Percentiles rank a stretch among this genome's conserved stretches.
These are phyloP conservation scores for Fusarium sp. DNA, from an alignment of 2,329 filamentous ascomycete genomes.

Conservation along the genomic window DNA sequence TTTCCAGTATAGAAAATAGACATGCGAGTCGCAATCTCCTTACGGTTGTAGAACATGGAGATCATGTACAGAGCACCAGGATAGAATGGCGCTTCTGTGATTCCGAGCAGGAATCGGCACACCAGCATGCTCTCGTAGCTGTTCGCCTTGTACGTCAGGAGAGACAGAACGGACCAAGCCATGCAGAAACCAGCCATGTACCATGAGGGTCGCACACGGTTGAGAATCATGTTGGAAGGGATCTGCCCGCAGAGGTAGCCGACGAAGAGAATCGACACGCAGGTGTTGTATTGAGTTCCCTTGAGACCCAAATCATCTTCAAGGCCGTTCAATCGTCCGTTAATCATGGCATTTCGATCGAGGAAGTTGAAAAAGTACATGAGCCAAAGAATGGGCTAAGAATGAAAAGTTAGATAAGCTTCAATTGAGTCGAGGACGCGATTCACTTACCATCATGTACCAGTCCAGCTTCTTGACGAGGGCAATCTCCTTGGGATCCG, in stretches of 20 bases:
- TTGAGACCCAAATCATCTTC: constrained; percentile 60
- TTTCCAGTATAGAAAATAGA: constrained; percentile 56
- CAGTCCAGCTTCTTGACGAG: constrained; percentile 34
- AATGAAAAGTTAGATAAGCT: neutral
- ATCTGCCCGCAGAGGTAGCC: constrained; percentile 50
- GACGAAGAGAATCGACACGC: constrained; percentile 49
- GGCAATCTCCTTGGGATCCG: constrained; percentile 34
- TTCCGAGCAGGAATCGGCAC: constrained; percentile 52
- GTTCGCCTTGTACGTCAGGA: constrained; percentile 52
- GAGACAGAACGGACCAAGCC: constrained; percentile 53
- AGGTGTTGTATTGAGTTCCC: constrained; percentile 48
- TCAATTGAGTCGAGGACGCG: too few species aligned
- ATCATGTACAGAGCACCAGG: constrained; percentile 53
- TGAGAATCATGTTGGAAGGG: constrained; percentile 54
- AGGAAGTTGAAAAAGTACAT: constrained; percentile 55
- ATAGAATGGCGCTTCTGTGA: constrained; percentile 54
- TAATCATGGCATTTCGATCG: constrained; percentile 64
- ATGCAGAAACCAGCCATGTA: constrained; percentile 53
- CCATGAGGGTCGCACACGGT: constrained; percentile 52
- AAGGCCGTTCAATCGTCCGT: constrained; percentile 62
- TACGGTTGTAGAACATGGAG: constrained; percentile 62
- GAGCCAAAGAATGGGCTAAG: constrained; percentile 48
- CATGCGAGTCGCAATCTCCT: constrained; percentile 55
- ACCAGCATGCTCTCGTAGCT: constrained; percentile 54
- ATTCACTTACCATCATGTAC: constrained; percentile 29